Evolutionary conservation across 2,329 filamentous ascomycete genomes (phyloP), one percentile per base, ranked within the genome.

Genomic region (Pezicula carpinea): DNA sequence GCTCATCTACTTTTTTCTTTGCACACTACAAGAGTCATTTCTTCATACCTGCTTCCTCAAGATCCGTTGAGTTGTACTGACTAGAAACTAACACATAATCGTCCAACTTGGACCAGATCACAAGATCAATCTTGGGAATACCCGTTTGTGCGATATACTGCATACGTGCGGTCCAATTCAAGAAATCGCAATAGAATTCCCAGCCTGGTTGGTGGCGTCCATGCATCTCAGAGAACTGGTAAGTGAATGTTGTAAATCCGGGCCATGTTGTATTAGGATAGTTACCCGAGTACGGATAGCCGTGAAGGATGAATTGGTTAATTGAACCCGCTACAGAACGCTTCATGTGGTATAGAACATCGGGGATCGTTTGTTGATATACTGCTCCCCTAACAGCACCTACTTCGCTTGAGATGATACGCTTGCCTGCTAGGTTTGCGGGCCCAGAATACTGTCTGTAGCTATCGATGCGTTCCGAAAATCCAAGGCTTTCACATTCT

Each of bases 201-300:
- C 69, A 75, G 1, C 61, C 65, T 1, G 73, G 73, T 41, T 72
- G 67, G 6, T 66, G 60, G 0, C 55, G 59, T 4, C 60, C 60
- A 48, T 68, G 65, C 57, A 68, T 64, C n/a, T 71, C 68, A 0
- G 66, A 64, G 45, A 69, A 73, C 0, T 59, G 34, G 49, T 71
- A 76, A 5, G 44, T 48, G 47, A 76, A 75, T 0, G 71, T 63
- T 0, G 67, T 68, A 43, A 66, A 73, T 0, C 69, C 70, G 0
- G 74, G 74, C 73, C 73, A 77, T 0, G 73, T 75, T 1, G 73
- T 75, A 41, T 69, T 66, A 0, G 56, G 55, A 44, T 75, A 75
- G 5, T 66, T 52, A 2, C 66, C 68, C 0, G 64, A 63, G 42
- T 69, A 72, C 0, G 69, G 55, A 39, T 61, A 61, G 0, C 72